phyloP scores from a whole-genome alignment of 1,284 basidiomycete species.

The Microstroma glucosiphilum region DNA sequence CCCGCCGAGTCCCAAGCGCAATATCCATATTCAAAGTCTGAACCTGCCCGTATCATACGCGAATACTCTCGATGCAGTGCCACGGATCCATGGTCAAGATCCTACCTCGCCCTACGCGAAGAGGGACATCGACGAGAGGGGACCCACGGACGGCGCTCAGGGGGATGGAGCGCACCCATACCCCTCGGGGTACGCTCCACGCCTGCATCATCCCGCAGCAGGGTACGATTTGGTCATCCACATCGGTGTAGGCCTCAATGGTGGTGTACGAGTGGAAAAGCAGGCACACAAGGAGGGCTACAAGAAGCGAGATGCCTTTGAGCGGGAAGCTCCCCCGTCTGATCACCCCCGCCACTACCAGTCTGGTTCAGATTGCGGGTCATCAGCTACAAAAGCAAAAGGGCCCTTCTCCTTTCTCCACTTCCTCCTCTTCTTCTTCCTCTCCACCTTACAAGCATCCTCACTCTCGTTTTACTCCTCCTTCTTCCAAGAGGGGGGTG shows the following conservation, averaged over 20 bases:
- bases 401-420: too few relatives aligned
- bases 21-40: background rate
- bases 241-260: background rate
- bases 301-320: background rate
- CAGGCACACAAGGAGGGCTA: slow-evolving; percentile 1
- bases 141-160: slow-evolving; percentile 1
- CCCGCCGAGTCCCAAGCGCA: background rate
- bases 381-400: too few relatives aligned
- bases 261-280: background rate
- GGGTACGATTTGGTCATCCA: background rate
- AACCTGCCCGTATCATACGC: background rate
- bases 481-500: too few relatives aligned
- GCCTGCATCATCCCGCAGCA: background rate
- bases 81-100: background rate
- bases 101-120: slow-evolving; percentile 2
- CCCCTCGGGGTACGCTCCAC: background rate
- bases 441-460: background rate
- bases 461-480: background rate
- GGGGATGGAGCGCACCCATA: background rate
- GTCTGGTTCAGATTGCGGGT: too few relatives aligned
- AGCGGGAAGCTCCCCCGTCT: background rate
- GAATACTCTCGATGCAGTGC: background rate
- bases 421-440: too few relatives aligned
- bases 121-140: background rate
- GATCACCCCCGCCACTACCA: too few relatives aligned